Percentiles rank a stretch among this genome's conserved stretches.
phyloP scores from a whole-genome alignment of 163 green algal species.

The Chlamydomonas reinhardtii region DNA sequence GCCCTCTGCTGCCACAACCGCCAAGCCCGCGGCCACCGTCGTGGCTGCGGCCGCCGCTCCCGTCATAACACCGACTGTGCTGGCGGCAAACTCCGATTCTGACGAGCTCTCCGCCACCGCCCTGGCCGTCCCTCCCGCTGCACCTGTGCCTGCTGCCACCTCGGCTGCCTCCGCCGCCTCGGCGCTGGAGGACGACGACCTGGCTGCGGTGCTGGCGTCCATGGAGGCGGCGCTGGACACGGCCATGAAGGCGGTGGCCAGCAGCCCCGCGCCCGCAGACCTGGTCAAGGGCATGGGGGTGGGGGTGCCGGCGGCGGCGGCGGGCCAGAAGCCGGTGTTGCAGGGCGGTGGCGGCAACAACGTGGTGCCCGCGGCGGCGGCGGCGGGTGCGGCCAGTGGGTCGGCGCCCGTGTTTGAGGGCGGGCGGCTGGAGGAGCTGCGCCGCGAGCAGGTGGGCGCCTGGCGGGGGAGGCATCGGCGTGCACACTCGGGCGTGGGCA shows the following conservation, averaged over 20 bases:
- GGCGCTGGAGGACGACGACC: constrained; percentile 18
- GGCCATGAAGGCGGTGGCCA: constrained; percentile 17
- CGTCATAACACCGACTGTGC: not conserved
- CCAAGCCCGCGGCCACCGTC: too few relatives aligned
- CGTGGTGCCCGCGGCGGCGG: not conserved
- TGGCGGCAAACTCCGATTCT: not conserved
- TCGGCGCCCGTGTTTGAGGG: not conserved
- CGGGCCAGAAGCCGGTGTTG: not conserved
- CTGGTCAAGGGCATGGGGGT: too few relatives aligned
- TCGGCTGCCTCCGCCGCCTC: not conserved
- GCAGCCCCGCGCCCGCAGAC: not conserved
- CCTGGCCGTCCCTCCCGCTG: not conserved
- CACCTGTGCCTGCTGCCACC: too few relatives aligned
- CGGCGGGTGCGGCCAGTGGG: not conserved
- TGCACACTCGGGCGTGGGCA: too few relatives aligned
- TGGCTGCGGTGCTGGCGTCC: constrained; percentile 3
- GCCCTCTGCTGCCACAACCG: not conserved
- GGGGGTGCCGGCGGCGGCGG: not conserved
- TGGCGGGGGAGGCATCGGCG: too few relatives aligned
- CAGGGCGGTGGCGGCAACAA: not conserved
- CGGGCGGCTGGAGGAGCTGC: constrained; percentile 46
- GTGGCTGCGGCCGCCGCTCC: not conserved
- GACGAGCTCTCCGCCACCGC: too few relatives aligned
- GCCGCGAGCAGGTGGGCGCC: constrained; percentile 38
- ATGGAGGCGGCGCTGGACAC: constrained; percentile 34